Evolutionary conservation across 371 early-diverging fungal species (phyloP), one percentile per base, ranked within the genome.

Genomic region (Cokeromyces recurvatus): DNA sequence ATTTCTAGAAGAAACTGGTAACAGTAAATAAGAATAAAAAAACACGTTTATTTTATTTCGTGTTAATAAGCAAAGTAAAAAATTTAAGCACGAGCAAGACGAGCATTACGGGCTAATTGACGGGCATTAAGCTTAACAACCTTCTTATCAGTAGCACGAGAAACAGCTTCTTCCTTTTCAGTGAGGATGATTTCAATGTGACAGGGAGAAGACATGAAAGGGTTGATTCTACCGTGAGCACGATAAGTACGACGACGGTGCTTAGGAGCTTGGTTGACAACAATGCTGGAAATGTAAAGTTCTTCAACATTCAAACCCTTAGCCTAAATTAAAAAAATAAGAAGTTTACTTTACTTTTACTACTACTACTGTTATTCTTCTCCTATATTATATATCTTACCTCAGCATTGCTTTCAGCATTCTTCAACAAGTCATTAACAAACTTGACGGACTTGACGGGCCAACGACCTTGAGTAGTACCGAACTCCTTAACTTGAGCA

Each of bases 221-320:
- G 71, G 82, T 84, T 83, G 65, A 61, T 61, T 48, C 99, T 87
- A 81, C 99, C 99, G 84, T 97, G 97, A 61, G 99, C 99, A 78
- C 98, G 90, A 87, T 90, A 95, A 39, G 92, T 94, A 74, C 98
- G 84, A 67, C 98, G 91, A 65, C 96, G 92, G 74, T 92, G 92
- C 79, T 93, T 94, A 67, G 95, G 95, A 57, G 99, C 98, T 76
- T 92, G 92, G 87, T 95, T 95, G 68, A 99, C 98, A 76, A 92
- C 89, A 55, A 97, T 86, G 85, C 97, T 94, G 71, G 84, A 86
- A 64, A 99, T 79, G 50, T 90, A 83, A 51, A 95, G 76, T 61
- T 81, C 76, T 47, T 94, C 91, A 48, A 83, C 62, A 66, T 89
- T 85, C 56, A 99, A 75, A 55, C 90, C 90, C 86, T 99, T 99